phyloP scores from a whole-genome alignment of 768 basidiomycete genomes.

The Kwoniella bestiolae region DNA sequence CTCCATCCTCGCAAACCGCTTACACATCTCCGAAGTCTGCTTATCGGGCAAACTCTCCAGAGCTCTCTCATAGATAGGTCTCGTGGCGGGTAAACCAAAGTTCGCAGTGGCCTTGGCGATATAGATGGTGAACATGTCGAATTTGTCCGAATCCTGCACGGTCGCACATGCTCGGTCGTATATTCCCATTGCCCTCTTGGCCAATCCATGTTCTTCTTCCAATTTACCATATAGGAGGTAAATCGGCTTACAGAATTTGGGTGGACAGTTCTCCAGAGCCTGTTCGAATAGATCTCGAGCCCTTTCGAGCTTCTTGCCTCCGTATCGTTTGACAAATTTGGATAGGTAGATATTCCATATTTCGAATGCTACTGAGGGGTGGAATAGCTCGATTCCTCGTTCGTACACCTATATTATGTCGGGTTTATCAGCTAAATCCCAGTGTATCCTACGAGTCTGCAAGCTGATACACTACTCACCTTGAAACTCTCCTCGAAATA shows the following conservation, averaged over 20 bases:
- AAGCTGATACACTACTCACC: constrained; percentile 60
- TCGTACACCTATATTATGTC: constrained; percentile 71
- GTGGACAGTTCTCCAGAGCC: constrained; percentile 92
- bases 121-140: constrained; percentile 98
- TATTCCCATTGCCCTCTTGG: constrained; percentile 93
- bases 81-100: constrained; percentile 93
- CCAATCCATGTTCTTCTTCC: constrained; percentile 92
- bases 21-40: constrained; percentile 96
- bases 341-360: constrained; percentile 99
- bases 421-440: constrained; percentile 45
- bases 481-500: constrained; percentile 99
- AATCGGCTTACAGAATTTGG: constrained; percentile 90
- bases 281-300: constrained; percentile 98
- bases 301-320: constrained; percentile 90
- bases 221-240: constrained; percentile 95
- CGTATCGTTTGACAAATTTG: constrained; percentile 96
- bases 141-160: constrained; percentile 87
- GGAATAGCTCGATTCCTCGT: constrained; percentile 94
- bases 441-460: neutral
- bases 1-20: constrained; percentile 92
- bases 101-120: constrained; percentile 95
- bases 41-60: constrained; percentile 89
- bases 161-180: constrained; percentile 89
- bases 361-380: constrained; percentile 96
- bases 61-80: constrained; percentile 94